Evolutionary conservation across 768 basidiomycete genomes (phyloP).

Genomic region (Daedaleopsis sinensis): DNA sequence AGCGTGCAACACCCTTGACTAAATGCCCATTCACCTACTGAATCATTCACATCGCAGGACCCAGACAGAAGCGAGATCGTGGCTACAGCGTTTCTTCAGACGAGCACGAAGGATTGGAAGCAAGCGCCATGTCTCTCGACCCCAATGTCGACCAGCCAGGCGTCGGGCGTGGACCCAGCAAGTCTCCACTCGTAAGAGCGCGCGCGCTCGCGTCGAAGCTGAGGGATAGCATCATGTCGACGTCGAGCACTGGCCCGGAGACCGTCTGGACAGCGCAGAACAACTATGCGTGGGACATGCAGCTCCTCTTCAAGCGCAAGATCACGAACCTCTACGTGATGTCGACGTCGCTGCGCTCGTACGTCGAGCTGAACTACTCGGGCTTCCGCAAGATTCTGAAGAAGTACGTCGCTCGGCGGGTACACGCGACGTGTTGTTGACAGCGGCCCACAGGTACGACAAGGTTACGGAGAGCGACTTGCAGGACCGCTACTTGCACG

Average conservation of each 20-base stretch:
- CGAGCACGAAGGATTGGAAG: constrained; percentile 44
- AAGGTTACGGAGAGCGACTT: constrained; percentile 86
- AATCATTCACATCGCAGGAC: too few species aligned
- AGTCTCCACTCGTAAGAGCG: constrained; percentile 39
- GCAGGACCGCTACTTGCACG: constrained; percentile 76
- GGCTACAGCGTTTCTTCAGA: constrained; percentile 35
- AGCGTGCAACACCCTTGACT: too few species aligned
- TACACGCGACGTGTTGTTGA: neutral
- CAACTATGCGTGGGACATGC: constrained; percentile 83
- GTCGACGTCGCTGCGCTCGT: constrained; percentile 77
- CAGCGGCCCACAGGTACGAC: constrained; percentile 69
- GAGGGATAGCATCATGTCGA: constrained; percentile 47
- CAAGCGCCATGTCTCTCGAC: constrained; percentile 38
- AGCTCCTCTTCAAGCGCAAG: constrained; percentile 85
- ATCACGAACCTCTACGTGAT: constrained; percentile 84
- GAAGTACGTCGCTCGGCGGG: constrained; percentile 60
- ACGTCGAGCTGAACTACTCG: constrained; percentile 89
- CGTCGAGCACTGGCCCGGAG: constrained; percentile 37
- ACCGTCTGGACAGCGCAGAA: constrained; percentile 77
- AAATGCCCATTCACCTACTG: too few species aligned
- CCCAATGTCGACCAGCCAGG: constrained; percentile 18
- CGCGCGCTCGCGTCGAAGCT: constrained; percentile 50
- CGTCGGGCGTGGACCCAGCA: constrained; percentile 27
- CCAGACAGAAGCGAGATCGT: constrained; percentile 19
- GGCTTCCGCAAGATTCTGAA: constrained; percentile 96